These are phyloP conservation scores for Monosporascus ibericus DNA, from an alignment of 2,329 filamentous ascomycete species.

Conservation along the genomic window DNA sequence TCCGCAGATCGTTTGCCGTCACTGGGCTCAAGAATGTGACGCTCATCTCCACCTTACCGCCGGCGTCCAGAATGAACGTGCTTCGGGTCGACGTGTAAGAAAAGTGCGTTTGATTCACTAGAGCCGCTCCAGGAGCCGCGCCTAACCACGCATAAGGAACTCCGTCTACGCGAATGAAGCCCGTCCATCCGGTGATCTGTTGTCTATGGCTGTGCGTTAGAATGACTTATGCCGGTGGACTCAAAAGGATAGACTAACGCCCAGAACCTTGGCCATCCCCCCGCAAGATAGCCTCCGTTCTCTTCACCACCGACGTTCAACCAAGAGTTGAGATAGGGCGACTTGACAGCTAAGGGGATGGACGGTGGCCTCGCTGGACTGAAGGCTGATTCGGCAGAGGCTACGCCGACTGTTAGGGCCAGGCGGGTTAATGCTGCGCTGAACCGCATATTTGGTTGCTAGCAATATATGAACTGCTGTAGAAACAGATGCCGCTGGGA, in stretches of 20 bases:
- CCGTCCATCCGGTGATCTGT: slow-evolving; percentile 58
- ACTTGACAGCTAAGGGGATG: slow-evolving; percentile 66
- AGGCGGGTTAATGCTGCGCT: slow-evolving; percentile 18
- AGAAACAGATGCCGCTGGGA: not conserved
- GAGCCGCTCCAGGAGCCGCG: slow-evolving; percentile 37
- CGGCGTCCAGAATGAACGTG: slow-evolving; percentile 62
- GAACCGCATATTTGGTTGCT: slow-evolving; percentile 18
- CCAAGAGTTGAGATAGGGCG: slow-evolving; percentile 70
- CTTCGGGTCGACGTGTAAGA: slow-evolving; percentile 69
- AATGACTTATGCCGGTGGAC: not conserved
- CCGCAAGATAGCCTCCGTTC: slow-evolving; percentile 61
- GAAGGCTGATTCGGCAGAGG: slow-evolving; percentile 46
- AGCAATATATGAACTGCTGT: too few relatives aligned
- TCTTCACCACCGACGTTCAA: slow-evolving; percentile 53
- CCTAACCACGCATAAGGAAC: slow-evolving; percentile 64
- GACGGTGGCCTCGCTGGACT: slow-evolving; percentile 60
- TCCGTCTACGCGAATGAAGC: slow-evolving; percentile 63
- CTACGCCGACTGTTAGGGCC: slow-evolving; percentile 22
- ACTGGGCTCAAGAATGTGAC: slow-evolving; percentile 68
- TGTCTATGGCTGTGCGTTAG: slow-evolving; percentile 32
- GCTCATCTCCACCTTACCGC: slow-evolving; percentile 54
- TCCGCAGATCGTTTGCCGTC: slow-evolving; percentile 56
- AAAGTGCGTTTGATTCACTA: slow-evolving; percentile 55
- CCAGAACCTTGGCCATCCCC: slow-evolving; percentile 66
- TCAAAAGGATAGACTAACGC: slow-evolving; percentile 36